Evolutionary conservation across 805 yeast species (phyloP), one percentile per base, ranked within the genome.

Genomic region (Candida krabiensis): DNA sequence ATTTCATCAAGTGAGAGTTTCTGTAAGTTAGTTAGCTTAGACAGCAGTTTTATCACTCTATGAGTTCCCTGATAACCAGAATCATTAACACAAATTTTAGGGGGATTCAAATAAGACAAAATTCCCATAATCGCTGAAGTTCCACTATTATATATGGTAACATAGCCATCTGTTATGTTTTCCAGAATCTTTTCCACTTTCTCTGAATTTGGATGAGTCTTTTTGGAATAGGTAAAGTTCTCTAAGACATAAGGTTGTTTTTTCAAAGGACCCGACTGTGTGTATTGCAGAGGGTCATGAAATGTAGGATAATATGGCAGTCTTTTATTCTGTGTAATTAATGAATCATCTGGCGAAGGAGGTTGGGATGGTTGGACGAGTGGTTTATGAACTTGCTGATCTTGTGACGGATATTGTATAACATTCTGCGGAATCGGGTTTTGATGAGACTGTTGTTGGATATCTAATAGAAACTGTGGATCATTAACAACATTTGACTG

Each of bases 61-160:
- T 68, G 77, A 28, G 76, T 67, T 2, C 81, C 81, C 49, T 71
- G 78, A 52, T 73, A 76, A 9, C 69, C 69, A 1, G 72, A 70
- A 27, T 69, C 60, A 22, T 74, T 74, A 29, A 74, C 67, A 37
- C 67, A 63, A 5, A 76, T 52, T 11, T 53, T 60, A 26, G 63
- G 63, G 1, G 80, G 79, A 46, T 74, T 74, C 33, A 67, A 53
- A 41, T 63, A 64, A 18, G 76, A 71, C 43, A 75, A 51, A 13
- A 70, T 64, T 1, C 77, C 80, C 66, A 63, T 66, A 30, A 73
- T 71, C 0, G 81, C 79, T 19, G 73, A 61, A 5, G 77, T 61
- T 1, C 81, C 80, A 1, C 79, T 71, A 30, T 67, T 67, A 42
- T 76, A 76, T 2, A 70, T 63, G 0, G 74, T 69, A 0, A 70